Conservation (phyloP, 805 yeast genomes). For the Nakazawaea ishiwadae region DNA sequence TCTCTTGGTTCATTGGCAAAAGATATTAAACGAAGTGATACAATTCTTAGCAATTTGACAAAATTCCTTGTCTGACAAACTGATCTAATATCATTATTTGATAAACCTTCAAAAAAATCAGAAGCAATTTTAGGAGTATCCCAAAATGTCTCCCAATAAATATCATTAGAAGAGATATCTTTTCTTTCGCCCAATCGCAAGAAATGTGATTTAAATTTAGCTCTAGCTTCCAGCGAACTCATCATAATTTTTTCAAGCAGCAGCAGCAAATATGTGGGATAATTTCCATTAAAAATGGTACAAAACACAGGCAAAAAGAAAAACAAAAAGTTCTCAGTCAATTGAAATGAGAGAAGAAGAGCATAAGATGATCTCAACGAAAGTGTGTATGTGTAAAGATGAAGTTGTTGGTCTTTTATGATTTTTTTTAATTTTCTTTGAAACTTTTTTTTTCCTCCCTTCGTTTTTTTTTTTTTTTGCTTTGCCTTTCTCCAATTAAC, state of each 20-base stretch:
- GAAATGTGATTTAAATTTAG: conserved; percentile 56
- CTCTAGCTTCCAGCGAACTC: conserved; percentile 74
- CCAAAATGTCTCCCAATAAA: conserved; percentile 43
- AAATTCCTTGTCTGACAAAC: conserved; percentile 64
- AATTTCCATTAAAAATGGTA: neutral
- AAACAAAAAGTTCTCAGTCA: too few relatives aligned
- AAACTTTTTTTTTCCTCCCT: too few relatives aligned
- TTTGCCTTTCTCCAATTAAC: too few relatives aligned
- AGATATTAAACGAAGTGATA: conserved; percentile 29
- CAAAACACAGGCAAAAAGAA: neutral
- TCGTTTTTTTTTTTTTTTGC: too few relatives aligned
- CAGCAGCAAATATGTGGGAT: neutral
- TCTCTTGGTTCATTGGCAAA: conserved; percentile 8
- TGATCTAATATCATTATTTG: conserved; percentile 52
- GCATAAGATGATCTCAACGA: too few relatives aligned
- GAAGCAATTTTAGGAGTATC: conserved; percentile 42
- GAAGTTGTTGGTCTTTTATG: too few relatives aligned
- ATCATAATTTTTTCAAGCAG: conserved; percentile 28
- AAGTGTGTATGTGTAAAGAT: too few relatives aligned
- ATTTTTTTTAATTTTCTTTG: too few relatives aligned
- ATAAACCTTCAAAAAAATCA: conserved; percentile 55
- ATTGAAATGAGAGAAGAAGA: too few relatives aligned
- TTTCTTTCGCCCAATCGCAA: conserved; percentile 48
- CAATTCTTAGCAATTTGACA: conserved; percentile 41
- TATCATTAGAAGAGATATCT: conserved; percentile 28